A percentile compares a stretch with the other conserved stretches of the same genome.
These are phyloP conservation scores for Aspergillus caelatus DNA, from an alignment of 2,329 filamentous ascomycete genomes.

Conservation along the genomic window DNA sequence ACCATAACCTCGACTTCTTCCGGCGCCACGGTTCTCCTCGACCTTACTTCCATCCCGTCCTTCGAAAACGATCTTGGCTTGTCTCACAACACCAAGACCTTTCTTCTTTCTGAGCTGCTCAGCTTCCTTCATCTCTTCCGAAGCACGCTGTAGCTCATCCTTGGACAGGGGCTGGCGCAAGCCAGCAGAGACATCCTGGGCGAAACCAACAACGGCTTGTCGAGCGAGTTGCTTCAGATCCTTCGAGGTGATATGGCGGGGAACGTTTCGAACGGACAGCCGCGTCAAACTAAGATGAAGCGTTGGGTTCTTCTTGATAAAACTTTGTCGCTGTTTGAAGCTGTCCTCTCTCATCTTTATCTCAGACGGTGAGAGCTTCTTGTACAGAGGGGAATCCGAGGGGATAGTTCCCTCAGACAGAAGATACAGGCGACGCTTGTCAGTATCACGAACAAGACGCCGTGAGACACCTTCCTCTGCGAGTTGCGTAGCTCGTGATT, in stretches of 20 bases:
- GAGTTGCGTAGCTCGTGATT: constrained; percentile 75
- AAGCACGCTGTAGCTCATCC: constrained; percentile 81
- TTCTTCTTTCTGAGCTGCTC: constrained; percentile 79
- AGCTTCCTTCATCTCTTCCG: constrained; percentile 76
- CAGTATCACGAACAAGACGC: constrained; percentile 72
- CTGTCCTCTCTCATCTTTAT: constrained; percentile 87
- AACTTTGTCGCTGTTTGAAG: constrained; percentile 80
- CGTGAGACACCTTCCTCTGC: constrained; percentile 67
- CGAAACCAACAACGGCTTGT: constrained; percentile 91
- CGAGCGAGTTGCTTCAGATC: constrained; percentile 88
- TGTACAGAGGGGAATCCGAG: constrained; percentile 74
- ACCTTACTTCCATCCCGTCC: constrained; percentile 83
- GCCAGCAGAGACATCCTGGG: constrained; percentile 81
- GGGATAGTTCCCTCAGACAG: constrained; percentile 84
- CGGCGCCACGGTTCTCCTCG: constrained; percentile 72
- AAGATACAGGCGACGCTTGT: constrained; percentile 88
- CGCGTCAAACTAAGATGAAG: constrained; percentile 88
- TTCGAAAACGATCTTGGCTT: constrained; percentile 95
- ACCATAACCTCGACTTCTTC: constrained; percentile 88
- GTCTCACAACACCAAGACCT: constrained; percentile 83
- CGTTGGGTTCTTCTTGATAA: constrained; percentile 88
- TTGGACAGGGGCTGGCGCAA: constrained; percentile 78
- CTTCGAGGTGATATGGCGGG: constrained; percentile 79
- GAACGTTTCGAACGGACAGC: constrained; percentile 88
- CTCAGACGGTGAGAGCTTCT: constrained; percentile 75